phyloP scores from a whole-genome alignment of 345 rosid species.

The Crucihimalaya himalaica region DNA sequence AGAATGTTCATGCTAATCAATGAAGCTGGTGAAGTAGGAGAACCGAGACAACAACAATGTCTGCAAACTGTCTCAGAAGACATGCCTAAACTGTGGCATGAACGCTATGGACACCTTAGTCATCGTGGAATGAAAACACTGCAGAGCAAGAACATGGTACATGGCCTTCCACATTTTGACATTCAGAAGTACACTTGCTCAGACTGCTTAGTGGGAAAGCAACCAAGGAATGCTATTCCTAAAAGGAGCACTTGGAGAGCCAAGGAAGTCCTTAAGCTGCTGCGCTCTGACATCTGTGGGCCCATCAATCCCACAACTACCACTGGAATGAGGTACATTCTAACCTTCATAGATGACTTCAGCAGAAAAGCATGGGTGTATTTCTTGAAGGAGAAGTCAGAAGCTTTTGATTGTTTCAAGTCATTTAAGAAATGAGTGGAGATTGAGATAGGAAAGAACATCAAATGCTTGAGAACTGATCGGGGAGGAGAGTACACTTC shows the following conservation, averaged over 20 bases:
- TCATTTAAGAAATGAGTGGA: no score
- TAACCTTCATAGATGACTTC: neutral
- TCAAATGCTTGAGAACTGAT: neutral
- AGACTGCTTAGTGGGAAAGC: neutral
- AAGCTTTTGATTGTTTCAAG: no score
- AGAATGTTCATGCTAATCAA: neutral
- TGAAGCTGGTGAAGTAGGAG: neutral
- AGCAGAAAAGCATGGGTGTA: neutral
- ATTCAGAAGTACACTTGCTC: neutral
- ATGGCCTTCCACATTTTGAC: neutral
- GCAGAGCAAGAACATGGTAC: neutral
- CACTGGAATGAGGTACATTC: no score
- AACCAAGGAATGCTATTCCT: neutral
- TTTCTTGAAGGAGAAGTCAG: no score
- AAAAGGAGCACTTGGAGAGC: neutral
- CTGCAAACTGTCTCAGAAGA: no score
- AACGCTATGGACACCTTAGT: neutral
- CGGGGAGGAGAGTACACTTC: neutral
- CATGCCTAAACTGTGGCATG: neutral
- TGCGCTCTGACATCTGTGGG: neutral
- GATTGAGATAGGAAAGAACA: no score
- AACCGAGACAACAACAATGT: neutral
- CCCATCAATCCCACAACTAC: neutral
- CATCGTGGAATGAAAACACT: neutral
- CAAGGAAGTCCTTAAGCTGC: accelerated